Percentiles rank a stretch among this genome's conserved stretches.
These are phyloP conservation scores for Mycena citricolor DNA, from an alignment of 1,284 basidiomycete genomes.

Conservation along the genomic window DNA sequence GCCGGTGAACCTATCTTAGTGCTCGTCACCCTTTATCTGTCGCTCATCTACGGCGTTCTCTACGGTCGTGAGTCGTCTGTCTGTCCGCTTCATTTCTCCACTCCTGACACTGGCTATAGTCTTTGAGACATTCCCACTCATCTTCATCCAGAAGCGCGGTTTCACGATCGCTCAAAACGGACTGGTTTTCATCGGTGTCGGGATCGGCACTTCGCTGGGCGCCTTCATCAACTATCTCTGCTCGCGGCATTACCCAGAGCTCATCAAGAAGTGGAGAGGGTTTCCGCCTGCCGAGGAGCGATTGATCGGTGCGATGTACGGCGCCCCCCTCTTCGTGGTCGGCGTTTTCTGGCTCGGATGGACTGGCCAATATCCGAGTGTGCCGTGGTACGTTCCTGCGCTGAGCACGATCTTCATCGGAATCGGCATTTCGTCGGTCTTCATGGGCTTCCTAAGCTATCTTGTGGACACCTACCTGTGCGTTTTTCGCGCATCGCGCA, in stretches of 20 bases:
- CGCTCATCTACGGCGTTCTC: slow-evolving; percentile 65
- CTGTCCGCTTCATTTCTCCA: background rate
- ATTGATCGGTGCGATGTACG: slow-evolving; percentile 55
- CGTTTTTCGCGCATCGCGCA: background rate
- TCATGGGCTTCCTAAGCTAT: slow-evolving; percentile 65
- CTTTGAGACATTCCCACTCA: slow-evolving; percentile 61
- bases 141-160: slow-evolving; percentile 49
- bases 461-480: slow-evolving; percentile 61
- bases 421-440: slow-evolving; percentile 54
- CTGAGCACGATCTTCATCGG: slow-evolving; percentile 54
- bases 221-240: slow-evolving; percentile 44
- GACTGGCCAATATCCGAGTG: slow-evolving; percentile 55
- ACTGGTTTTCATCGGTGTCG: slow-evolving; percentile 72
- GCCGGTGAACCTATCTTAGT: slow-evolving; percentile 65
- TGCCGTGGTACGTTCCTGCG: slow-evolving; percentile 64
- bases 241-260: slow-evolving; percentile 41
- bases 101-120: too few species aligned
- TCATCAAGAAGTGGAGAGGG: slow-evolving; percentile 52
- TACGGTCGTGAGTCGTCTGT: slow-evolving; percentile 56
- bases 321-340: slow-evolving; percentile 49
- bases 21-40: slow-evolving; percentile 67
- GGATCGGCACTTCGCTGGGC: slow-evolving; percentile 60
- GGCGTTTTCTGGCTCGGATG: slow-evolving; percentile 65
- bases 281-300: slow-evolving; percentile 63
- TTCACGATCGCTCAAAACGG: slow-evolving; percentile 61